These are phyloP conservation scores for Wickerhamomyces hampshirensis DNA, from an alignment of 805 yeast species.

Conservation along the genomic window DNA sequence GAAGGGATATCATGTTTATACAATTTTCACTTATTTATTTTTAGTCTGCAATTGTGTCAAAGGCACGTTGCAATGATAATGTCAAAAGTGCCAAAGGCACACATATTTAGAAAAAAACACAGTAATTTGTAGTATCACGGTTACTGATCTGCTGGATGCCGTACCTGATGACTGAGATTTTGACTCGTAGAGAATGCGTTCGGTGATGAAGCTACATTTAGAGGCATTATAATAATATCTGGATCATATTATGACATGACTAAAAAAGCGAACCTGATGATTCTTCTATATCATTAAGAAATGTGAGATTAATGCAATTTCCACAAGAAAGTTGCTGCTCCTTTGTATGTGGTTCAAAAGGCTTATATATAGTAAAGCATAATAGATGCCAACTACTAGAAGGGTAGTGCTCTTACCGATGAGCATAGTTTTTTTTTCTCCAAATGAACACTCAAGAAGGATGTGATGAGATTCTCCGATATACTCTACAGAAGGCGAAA, in stretches of 20 bases:
- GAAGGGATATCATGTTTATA: constrained; percentile 11
- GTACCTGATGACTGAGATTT: too few relatives aligned
- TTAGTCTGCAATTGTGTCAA: constrained; percentile 11
- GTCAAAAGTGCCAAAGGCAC: neutral
- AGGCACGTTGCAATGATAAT: constrained; percentile 10
- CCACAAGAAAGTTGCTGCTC: too few relatives aligned
- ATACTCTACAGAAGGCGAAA: neutral
- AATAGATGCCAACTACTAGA: neutral
- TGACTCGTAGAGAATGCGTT: too few relatives aligned
- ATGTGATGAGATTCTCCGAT: neutral
- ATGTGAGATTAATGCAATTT: too few relatives aligned
- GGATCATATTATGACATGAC: too few relatives aligned
- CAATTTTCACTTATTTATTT: constrained; percentile 8
- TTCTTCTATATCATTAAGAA: too few relatives aligned
- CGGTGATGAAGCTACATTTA: too few relatives aligned
- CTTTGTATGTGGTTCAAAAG: too few relatives aligned
- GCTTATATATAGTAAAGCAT: neutral
- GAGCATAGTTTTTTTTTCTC: constrained; percentile 1
- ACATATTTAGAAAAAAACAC: neutral
- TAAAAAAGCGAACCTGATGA: too few relatives aligned
- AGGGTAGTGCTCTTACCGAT: constrained; percentile 5
- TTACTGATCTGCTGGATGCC: neutral
- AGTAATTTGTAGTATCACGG: neutral
- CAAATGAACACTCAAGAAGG: neutral
- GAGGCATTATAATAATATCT: too few relatives aligned